These are phyloP conservation scores for Medicago arabica DNA, from an alignment of 306 rosid genomes.

Conservation along the genomic window DNA sequence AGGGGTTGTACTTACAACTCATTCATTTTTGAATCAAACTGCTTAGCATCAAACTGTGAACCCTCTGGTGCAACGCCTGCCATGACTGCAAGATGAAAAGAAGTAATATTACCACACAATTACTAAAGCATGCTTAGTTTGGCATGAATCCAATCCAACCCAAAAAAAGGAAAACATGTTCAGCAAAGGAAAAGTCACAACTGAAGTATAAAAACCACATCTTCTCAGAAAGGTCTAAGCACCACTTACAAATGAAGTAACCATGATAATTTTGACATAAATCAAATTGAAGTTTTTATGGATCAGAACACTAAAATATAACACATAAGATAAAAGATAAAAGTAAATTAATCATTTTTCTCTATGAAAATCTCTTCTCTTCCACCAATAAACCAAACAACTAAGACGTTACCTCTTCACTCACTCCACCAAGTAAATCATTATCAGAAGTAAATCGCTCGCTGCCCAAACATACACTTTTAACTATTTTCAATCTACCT, in stretches of 20 bases:
- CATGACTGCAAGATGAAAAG: constrained; percentile 61
- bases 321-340: background rate
- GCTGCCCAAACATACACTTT: background rate
- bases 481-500: constrained; percentile 7
- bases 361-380: background rate
- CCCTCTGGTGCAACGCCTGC: constrained; percentile 74
- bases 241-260: too few relatives aligned
- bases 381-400: background rate
- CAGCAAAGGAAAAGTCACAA: too few relatives aligned
- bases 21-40: constrained; percentile 71
- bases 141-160: background rate
- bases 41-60: constrained; percentile 69
- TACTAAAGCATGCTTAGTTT: constrained; percentile 9
- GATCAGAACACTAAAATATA: too few relatives aligned
- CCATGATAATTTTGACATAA: too few relatives aligned
- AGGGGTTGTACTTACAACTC: constrained; percentile 58
- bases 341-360: background rate
- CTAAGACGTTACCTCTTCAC: background rate
- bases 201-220: too few relatives aligned
- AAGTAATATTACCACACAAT: background rate
- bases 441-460: background rate
- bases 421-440: background rate
- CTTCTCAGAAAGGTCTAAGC: too few relatives aligned
- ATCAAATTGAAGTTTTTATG: too few relatives aligned
- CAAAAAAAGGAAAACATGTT: too few relatives aligned